phyloP scores from a whole-genome alignment of 2,329 filamentous ascomycete species.

The Arthrinium phaeospermum region DNA sequence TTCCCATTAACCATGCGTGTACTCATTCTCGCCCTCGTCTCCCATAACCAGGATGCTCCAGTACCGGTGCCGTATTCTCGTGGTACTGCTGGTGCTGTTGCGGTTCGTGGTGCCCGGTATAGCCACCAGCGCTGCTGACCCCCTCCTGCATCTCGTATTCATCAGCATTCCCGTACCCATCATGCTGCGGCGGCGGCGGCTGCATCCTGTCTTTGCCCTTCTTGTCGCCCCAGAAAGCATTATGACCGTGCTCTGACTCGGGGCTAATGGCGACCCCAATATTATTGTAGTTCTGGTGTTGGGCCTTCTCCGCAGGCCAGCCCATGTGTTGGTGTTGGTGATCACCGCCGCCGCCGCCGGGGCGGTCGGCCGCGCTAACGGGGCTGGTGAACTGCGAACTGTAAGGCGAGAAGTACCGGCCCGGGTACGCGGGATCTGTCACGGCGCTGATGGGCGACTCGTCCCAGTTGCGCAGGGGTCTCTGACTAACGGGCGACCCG shows the following conservation, averaged over 20 bases:
- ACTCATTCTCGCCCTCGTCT: constrained; percentile 36
- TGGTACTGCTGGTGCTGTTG: constrained; percentile 17
- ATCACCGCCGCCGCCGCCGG: constrained; percentile 19
- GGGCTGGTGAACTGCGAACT: constrained; percentile 65
- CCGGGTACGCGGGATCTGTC: constrained; percentile 45
- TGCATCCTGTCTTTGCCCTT: constrained; percentile 47
- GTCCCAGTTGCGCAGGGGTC: constrained; percentile 58
- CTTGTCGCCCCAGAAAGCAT: constrained; percentile 34
- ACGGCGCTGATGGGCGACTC: constrained; percentile 56
- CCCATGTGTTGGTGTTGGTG: constrained; percentile 33
- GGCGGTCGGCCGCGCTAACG: constrained; percentile 49
- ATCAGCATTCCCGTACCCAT: neutral
- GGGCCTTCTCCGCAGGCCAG: constrained; percentile 46
- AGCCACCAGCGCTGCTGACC: constrained; percentile 39
- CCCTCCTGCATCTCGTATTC: constrained; percentile 57
- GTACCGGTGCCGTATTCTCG: constrained; percentile 44
- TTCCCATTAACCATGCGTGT: too few relatives aligned
- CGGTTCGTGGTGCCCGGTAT: constrained; percentile 17
- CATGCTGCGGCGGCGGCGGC: too few relatives aligned
- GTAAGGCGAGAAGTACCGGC: constrained; percentile 64
- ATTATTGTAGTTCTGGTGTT: too few relatives aligned
- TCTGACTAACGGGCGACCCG: constrained; percentile 58
- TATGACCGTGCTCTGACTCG: constrained; percentile 27
- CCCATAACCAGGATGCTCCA: constrained; percentile 55
- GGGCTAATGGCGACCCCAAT: constrained; percentile 53